Evolutionary conservation across 495 filamentous ascomycete species (phyloP).

Genomic region (Thermochaetoides thermophila): DNA sequence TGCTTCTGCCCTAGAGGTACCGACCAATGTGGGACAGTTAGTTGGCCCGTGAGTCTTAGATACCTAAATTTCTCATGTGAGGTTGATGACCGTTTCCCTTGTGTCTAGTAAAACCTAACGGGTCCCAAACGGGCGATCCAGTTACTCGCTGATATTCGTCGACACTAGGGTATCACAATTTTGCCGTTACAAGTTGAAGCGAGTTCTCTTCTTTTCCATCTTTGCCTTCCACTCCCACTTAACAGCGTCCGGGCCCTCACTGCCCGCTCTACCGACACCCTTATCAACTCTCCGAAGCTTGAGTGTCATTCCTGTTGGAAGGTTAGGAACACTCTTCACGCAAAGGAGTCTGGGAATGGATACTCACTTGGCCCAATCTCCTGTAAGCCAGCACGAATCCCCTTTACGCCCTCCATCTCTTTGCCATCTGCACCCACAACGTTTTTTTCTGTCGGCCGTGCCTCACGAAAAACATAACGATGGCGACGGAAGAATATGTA

Average conservation of each 20-base stretch:
- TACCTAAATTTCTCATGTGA: too few relatives aligned
- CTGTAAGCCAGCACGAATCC: constrained; percentile 69
- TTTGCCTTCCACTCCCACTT: constrained; percentile 87
- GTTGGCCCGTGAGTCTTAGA: too few relatives aligned
- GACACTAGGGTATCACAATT: constrained; percentile 6
- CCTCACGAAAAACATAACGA: constrained; percentile 84
- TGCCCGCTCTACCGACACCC: constrained; percentile 67
- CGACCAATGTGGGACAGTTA: too few relatives aligned
- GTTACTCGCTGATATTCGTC: too few relatives aligned
- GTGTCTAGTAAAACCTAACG: too few relatives aligned
- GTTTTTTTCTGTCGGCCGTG: constrained; percentile 67
- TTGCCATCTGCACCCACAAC: constrained; percentile 81
- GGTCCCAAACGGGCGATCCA: too few relatives aligned
- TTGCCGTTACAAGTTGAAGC: constrained; percentile 60
- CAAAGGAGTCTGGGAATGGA: not conserved
- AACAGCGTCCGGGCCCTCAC: constrained; percentile 49
- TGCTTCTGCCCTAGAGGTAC: too few relatives aligned
- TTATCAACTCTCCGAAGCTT: constrained; percentile 86
- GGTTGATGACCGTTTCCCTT: too few relatives aligned
- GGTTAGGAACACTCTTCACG: constrained; percentile 5
- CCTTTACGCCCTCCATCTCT: constrained; percentile 64
- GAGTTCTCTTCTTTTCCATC: constrained; percentile 87
- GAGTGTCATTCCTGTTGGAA: constrained; percentile 42
- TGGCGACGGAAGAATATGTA: constrained; percentile 88
- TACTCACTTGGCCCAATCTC: constrained; percentile 57